phyloP scores from a whole-genome alignment of 2,329 filamentous ascomycete genomes.

The Colletotrichum acutatum region DNA sequence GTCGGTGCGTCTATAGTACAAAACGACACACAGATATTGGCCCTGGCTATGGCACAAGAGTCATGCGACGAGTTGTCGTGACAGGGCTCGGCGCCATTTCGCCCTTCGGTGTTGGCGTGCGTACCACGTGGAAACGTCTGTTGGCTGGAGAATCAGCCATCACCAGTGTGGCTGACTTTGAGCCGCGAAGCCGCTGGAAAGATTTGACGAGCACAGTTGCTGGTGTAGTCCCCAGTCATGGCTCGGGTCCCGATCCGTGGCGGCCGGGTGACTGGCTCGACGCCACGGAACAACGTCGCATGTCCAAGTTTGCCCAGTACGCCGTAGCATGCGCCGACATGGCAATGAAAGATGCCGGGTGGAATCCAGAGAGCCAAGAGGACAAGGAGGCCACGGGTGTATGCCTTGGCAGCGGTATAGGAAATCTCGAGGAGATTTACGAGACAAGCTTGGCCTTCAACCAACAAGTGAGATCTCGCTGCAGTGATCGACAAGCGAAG shows the following conservation, averaged over 20 bases:
- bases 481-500: slow-evolving; percentile 29
- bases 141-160: slow-evolving; percentile 85
- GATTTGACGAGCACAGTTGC: slow-evolving; percentile 87
- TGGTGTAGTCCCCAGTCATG: slow-evolving; percentile 75
- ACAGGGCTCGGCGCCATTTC: slow-evolving; percentile 86
- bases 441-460: slow-evolving; percentile 82
- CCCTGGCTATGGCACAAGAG: slow-evolving; percentile 51
- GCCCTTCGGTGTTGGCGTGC: slow-evolving; percentile 83
- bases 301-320: slow-evolving; percentile 94
- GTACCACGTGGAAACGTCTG: slow-evolving; percentile 83
- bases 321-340: slow-evolving; percentile 88
- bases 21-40: slow-evolving; percentile 20
- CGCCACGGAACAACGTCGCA: slow-evolving; percentile 73
- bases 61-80: slow-evolving; percentile 81
- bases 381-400: slow-evolving; percentile 85
- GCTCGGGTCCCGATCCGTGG: slow-evolving; percentile 57
- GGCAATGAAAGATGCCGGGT: slow-evolving; percentile 84
- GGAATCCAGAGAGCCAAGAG: slow-evolving; percentile 70
- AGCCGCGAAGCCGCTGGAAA: slow-evolving; percentile 68
- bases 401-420: slow-evolving; percentile 94
- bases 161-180: slow-evolving; percentile 73
- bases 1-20: slow-evolving; percentile 13
- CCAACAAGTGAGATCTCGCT: slow-evolving; percentile 67
- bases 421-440: slow-evolving; percentile 92
- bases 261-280: slow-evolving; percentile 64